Evolutionary conservation across 257 asterid genomes (phyloP).

Genomic region (Solanum bulbocastanum): DNA sequence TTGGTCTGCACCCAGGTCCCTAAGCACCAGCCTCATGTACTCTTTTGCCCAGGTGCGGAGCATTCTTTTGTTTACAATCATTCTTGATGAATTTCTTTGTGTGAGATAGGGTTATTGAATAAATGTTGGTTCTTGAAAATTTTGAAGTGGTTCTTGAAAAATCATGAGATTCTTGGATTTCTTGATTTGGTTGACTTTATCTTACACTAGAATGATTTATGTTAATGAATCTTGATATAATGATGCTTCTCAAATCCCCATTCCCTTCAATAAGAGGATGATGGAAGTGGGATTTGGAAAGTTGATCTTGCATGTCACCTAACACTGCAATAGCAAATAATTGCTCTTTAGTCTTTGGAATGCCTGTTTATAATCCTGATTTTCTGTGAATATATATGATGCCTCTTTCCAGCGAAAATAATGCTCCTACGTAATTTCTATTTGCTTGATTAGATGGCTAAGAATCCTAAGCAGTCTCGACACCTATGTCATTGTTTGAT

Average conservation of each 20-base stretch:
- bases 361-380: neutral
- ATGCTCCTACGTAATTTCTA: neutral
- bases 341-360: neutral
- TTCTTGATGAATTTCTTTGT: neutral
- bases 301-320: neutral
- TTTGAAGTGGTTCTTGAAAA: neutral
- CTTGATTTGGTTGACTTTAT: neutral
- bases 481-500: neutral
- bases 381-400: neutral
- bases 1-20: conserved; percentile 45
- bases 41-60: conserved; percentile 34
- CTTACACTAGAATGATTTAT: neutral
- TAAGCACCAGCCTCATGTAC: conserved; percentile 36
- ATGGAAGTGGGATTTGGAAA: neutral
- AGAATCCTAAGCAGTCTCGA: neutral
- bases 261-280: neutral
- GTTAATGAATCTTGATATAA: neutral
- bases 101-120: neutral
- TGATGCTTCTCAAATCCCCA: neutral
- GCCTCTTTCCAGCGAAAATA: neutral
- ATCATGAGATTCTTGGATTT: neutral
- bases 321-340: neutral
- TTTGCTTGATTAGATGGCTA: neutral
- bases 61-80: neutral
- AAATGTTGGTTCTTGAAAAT: neutral